Evolutionary conservation across 2,329 filamentous ascomycete species (phyloP).

Genomic region (Hypoxylon sp.): DNA sequence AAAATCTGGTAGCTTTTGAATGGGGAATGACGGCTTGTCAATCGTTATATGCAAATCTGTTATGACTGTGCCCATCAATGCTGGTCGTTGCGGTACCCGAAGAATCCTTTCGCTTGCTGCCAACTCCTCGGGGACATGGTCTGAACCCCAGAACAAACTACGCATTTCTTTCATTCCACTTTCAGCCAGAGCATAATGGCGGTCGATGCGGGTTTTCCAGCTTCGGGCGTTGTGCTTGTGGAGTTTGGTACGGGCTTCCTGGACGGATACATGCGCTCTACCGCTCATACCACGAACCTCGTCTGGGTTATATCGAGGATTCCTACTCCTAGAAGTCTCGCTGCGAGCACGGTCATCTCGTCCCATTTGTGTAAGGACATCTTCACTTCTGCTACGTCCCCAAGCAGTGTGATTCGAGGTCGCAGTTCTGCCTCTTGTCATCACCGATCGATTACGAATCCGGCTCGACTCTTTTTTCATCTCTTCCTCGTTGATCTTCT

Average conservation of each 20-base stretch:
- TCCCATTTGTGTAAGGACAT: conserved; percentile 50
- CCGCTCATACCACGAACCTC: conserved; percentile 74
- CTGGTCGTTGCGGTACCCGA: conserved; percentile 83
- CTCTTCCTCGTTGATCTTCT: conserved; percentile 80
- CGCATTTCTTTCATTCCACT: conserved; percentile 81
- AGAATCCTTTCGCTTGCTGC: conserved; percentile 87
- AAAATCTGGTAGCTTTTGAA: conserved; percentile 83
- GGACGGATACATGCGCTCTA: conserved; percentile 74
- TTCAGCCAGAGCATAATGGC: conserved; percentile 73
- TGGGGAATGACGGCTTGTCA: conserved; percentile 91
- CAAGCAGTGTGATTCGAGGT: conserved; percentile 48
- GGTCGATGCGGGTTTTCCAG: conserved; percentile 92
- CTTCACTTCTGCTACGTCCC: conserved; percentile 65
- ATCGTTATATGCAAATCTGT: conserved; percentile 85
- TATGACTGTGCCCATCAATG: conserved; percentile 80
- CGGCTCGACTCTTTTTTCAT: conserved; percentile 62
- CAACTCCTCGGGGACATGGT: conserved; percentile 81
- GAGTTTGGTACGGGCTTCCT: conserved; percentile 79
- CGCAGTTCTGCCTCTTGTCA: conserved; percentile 50
- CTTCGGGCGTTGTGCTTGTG: conserved; percentile 84
- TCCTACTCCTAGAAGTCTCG: conserved; percentile 51
- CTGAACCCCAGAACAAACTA: conserved; percentile 80
- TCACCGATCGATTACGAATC: conserved; percentile 63
- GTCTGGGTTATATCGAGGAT: conserved; percentile 81
- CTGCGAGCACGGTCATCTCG: conserved; percentile 46